Conservation (phyloP, 2,329 filamentous ascomycete genomes). For the Aspergillus fijiensis region DNA sequence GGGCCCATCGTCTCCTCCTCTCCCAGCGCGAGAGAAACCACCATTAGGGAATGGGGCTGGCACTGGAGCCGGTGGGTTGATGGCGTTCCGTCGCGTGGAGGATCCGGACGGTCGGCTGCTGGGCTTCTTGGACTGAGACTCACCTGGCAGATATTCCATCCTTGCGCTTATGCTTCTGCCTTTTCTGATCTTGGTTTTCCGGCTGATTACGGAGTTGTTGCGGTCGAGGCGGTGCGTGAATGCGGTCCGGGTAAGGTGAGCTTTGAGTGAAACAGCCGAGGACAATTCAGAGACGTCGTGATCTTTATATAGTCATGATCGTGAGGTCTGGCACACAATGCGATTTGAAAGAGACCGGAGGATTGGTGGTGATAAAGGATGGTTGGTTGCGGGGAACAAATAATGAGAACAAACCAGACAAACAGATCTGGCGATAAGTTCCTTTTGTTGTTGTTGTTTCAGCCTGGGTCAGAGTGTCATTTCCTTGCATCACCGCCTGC, state of each 20-base stretch:
- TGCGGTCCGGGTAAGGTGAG: neutral
- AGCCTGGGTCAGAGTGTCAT: neutral
- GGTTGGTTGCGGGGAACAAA: neutral
- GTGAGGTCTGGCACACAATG: neutral
- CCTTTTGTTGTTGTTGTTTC: neutral
- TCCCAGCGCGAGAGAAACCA: no score
- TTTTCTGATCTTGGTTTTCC: neutral
- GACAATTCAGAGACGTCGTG: neutral
- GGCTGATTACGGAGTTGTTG: neutral
- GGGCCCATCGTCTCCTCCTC: no score
- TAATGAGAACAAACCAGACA: neutral
- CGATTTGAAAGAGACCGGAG: neutral
- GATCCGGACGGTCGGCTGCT: constrained; percentile 11
- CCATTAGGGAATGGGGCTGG: no score
- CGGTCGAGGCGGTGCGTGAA: neutral
- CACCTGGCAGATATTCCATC: constrained; percentile 21
- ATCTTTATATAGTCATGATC: neutral
- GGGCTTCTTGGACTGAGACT: neutral
- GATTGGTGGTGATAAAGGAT: neutral
- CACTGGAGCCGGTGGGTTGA: no score
- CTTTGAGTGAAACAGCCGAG: neutral
- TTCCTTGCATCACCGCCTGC: neutral
- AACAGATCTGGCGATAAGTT: neutral
- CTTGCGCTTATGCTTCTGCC: neutral
- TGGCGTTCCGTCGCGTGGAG: neutral